A percentile compares a stretch with the other conserved stretches of the same genome.
Evolutionary conservation across 2,329 filamentous ascomycete genomes (phyloP).

Genomic region (Fusarium sp.): DNA sequence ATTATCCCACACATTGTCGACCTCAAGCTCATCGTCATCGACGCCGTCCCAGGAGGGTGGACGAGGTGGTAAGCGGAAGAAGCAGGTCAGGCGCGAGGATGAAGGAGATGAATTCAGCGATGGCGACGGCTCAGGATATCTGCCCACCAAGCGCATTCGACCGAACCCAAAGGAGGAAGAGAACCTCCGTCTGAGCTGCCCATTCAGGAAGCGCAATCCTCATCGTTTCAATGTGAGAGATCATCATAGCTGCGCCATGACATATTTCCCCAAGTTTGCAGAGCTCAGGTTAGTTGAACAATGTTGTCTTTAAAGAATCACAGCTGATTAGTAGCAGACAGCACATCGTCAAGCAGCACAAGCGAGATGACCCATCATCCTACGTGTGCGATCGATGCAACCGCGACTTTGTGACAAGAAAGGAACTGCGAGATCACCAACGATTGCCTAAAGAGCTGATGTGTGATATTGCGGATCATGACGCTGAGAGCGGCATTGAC

Average conservation of each 20-base stretch:
- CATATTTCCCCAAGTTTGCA: slow-evolving; percentile 56
- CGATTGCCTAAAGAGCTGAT: slow-evolving; percentile 56
- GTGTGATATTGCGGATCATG: slow-evolving; percentile 56
- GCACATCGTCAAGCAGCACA: slow-evolving; percentile 59
- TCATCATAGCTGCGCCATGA: slow-evolving; percentile 59
- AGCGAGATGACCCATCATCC: slow-evolving; percentile 55
- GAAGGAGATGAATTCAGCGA: slow-evolving; percentile 53
- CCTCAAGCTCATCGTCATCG: slow-evolving; percentile 48
- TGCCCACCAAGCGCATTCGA: slow-evolving; percentile 47
- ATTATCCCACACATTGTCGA: slow-evolving; percentile 47
- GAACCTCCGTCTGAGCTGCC: slow-evolving; percentile 57
- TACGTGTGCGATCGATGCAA: slow-evolving; percentile 57
- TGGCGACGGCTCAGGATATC: slow-evolving; percentile 48
- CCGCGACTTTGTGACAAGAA: slow-evolving; percentile 53
- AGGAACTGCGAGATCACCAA: slow-evolving; percentile 55
- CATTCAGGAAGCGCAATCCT: slow-evolving; percentile 59
- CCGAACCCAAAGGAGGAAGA: slow-evolving; percentile 53
- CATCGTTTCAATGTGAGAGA: slow-evolving; percentile 60
- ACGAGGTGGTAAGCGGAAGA: slow-evolving; percentile 52
- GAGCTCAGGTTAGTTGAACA: slow-evolving; percentile 51
- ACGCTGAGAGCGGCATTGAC: slow-evolving; percentile 56
- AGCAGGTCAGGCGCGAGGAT: slow-evolving; percentile 47
- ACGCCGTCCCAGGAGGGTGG: slow-evolving; percentile 47
- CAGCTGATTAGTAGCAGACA: slow-evolving; percentile 46
- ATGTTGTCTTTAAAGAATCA: fast-evolving